These are phyloP conservation scores for Delitschia confertaspora DNA, from an alignment of 495 filamentous ascomycete genomes.

Conservation along the genomic window DNA sequence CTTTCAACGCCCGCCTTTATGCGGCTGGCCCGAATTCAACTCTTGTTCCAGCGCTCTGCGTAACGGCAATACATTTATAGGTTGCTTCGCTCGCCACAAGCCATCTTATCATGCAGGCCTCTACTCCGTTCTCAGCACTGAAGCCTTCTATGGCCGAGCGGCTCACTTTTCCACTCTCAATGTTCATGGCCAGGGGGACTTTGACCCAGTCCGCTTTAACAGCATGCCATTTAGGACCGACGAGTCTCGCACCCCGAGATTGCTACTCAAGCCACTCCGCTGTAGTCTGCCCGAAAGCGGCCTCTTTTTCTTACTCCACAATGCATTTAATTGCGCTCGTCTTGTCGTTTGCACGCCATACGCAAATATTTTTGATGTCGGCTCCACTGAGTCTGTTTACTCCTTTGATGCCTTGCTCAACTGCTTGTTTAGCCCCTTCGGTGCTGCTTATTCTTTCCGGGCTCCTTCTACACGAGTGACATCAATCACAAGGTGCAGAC, in stretches of 20 bases:
- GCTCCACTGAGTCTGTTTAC: conserved; percentile 6
- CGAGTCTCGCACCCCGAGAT: conserved; percentile 4
- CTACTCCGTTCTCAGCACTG: neutral
- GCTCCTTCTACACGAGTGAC: neutral
- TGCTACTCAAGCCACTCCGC: conserved; percentile 11
- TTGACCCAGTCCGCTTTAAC: neutral
- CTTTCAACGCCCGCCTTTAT: no score
- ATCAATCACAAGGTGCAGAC: neutral
- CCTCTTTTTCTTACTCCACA: conserved; percentile 13
- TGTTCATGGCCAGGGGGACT: neutral
- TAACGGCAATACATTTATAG: no score
- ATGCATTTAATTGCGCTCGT: conserved; percentile 11
- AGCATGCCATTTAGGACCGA: conserved; percentile 5
- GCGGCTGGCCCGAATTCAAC: no score
- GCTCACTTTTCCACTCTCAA: conserved; percentile 1
- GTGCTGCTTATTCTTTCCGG: conserved; percentile 1
- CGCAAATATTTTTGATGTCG: conserved; percentile 4
- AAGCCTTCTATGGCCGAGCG: no score
- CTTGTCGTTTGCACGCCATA: conserved; percentile 9
- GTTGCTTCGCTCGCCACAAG: no score
- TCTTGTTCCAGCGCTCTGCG: no score
- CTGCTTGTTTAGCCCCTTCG: conserved; percentile 7
- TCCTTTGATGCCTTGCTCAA: conserved; percentile 2
- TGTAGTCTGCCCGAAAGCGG: conserved; percentile 13
- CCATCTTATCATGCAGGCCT: conserved; percentile 1